Conservation (phyloP, 2,329 filamentous ascomycete species). For the Pseudogymnoascus sp. region DNA sequence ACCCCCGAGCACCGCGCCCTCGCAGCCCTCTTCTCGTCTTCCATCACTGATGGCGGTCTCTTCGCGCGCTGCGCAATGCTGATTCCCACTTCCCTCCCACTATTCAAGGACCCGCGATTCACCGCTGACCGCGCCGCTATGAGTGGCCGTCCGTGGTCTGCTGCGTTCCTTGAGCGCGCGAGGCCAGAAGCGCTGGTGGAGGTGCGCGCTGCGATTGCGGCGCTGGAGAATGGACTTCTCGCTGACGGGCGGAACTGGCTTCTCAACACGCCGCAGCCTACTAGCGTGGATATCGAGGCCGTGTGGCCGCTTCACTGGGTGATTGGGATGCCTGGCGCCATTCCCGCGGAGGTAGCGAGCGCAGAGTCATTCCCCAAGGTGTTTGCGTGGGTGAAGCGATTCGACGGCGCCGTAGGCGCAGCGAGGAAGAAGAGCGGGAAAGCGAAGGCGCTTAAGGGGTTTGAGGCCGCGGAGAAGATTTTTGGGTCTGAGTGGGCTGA, state of each 20-base stretch:
- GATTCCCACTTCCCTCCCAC: slow-evolving; percentile 47
- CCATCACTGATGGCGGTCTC: slow-evolving; percentile 48
- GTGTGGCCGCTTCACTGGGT: slow-evolving; percentile 64
- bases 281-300: slow-evolving; percentile 58
- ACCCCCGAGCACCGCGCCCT: slow-evolving; percentile 37
- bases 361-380: slow-evolving; percentile 47
- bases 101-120: slow-evolving; percentile 51
- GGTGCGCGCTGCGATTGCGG: slow-evolving; percentile 44
- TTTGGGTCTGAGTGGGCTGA: slow-evolving; percentile 39
- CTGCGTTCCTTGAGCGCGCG: slow-evolving; percentile 31
- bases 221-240: slow-evolving; percentile 55
- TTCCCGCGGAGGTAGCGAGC: slow-evolving; percentile 46
- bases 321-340: slow-evolving; percentile 42
- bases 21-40: slow-evolving; percentile 47
- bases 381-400: slow-evolving; percentile 58
- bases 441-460: slow-evolving; percentile 41
- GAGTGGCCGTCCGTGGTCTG: slow-evolving; percentile 35
- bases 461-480: slow-evolving; percentile 44
- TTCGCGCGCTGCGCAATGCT: slow-evolving; percentile 46
- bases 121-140: slow-evolving; percentile 46
- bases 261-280: slow-evolving; percentile 38
- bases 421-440: slow-evolving; percentile 33
- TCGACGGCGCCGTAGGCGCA: slow-evolving; percentile 39
- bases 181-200: slow-evolving; percentile 50
- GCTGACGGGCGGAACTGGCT: slow-evolving; percentile 61